Percentiles rank a stretch among this genome's conserved stretches.
phyloP scores from a whole-genome alignment of 2,329 filamentous ascomycete species.

The Hansfordia pulvinata region DNA sequence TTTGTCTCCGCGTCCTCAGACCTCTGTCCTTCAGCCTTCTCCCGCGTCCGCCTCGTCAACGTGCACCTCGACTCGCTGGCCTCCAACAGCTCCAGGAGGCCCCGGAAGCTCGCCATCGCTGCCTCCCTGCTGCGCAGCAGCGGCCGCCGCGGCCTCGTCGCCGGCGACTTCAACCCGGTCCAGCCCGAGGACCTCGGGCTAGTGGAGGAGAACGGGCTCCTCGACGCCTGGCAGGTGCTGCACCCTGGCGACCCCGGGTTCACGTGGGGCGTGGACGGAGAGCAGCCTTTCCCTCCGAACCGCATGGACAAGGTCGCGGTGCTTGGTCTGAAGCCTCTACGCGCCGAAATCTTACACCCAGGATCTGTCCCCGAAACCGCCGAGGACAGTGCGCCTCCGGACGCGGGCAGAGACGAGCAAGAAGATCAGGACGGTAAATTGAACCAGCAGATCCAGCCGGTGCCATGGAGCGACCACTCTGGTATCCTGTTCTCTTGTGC shows the following conservation, averaged over 20 bases:
- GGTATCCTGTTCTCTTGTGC: too few relatives aligned
- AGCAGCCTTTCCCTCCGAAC: conserved; percentile 15
- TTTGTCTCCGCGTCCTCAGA: conserved; percentile 6
- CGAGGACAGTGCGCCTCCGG: too few relatives aligned
- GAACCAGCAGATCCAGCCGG: too few relatives aligned
- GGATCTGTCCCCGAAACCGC: too few relatives aligned
- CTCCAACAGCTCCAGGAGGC: conserved; percentile 14
- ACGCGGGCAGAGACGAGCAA: too few relatives aligned
- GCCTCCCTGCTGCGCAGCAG: conserved; percentile 11
- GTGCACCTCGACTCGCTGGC: conserved; percentile 20
- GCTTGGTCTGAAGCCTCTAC: conserved; percentile 11
- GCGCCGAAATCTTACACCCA: too few relatives aligned
- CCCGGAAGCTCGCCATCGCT: conserved; percentile 14
- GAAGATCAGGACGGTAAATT: too few relatives aligned
- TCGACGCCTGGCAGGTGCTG: conserved; percentile 20
- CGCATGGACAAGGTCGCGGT: conserved; percentile 23
- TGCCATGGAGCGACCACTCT: too few relatives aligned
- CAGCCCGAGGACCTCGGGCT: conserved; percentile 18
- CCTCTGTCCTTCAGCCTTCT: too few relatives aligned
- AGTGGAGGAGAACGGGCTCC: conserved; percentile 16
- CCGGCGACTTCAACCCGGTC: conserved; percentile 25
- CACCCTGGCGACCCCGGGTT: conserved; percentile 15
- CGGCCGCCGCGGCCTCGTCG: conserved; percentile 18
- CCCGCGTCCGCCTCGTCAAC: conserved; percentile 19
- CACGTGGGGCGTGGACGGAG: conserved; percentile 22